phyloP scores from a whole-genome alignment of 371 early-diverging fungal genomes.

The Mucor lusitanicus region DNA sequence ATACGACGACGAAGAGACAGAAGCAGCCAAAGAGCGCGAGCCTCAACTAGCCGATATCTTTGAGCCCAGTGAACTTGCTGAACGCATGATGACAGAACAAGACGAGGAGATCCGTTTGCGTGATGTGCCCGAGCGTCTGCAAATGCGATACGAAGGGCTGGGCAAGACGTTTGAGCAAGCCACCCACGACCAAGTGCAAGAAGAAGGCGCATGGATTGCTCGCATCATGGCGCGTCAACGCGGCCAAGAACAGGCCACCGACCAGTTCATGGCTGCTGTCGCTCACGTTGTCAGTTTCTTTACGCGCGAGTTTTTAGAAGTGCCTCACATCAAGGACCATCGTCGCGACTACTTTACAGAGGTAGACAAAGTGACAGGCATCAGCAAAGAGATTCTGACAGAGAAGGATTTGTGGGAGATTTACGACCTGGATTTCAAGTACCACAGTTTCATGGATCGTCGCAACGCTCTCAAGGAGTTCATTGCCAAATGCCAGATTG shows the following conservation, averaged over 20 bases:
- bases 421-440: conserved; percentile 83
- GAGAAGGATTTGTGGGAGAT: conserved; percentile 86
- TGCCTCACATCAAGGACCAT: conserved; percentile 89
- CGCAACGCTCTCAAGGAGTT: conserved; percentile 50
- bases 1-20: conserved; percentile 35
- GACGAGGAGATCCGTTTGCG: conserved; percentile 88
- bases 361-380: conserved; percentile 41
- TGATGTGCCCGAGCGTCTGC: conserved; percentile 95
- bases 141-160: conserved; percentile 62
- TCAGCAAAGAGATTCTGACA: conserved; percentile 57
- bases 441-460: conserved; percentile 67
- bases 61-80: conserved; percentile 90
- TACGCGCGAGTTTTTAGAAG: conserved; percentile 79
- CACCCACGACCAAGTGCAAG: conserved; percentile 58
- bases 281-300: conserved; percentile 71
- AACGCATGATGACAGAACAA: conserved; percentile 87
- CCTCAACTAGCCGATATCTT: conserved; percentile 79
- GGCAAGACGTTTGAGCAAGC: conserved; percentile 36
- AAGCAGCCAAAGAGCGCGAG: conserved; percentile 35
- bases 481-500: conserved; percentile 43
- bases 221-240: conserved; percentile 38
- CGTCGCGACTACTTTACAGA: conserved; percentile 81
- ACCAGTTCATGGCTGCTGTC: conserved; percentile 33
- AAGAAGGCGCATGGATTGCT: conserved; percentile 63
- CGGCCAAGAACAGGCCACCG: conserved; percentile 28